A percentile compares a stretch with the other conserved stretches of the same genome.
phyloP scores from a whole-genome alignment of 2,329 filamentous ascomycete species.

The Elsinoe australis region DNA sequence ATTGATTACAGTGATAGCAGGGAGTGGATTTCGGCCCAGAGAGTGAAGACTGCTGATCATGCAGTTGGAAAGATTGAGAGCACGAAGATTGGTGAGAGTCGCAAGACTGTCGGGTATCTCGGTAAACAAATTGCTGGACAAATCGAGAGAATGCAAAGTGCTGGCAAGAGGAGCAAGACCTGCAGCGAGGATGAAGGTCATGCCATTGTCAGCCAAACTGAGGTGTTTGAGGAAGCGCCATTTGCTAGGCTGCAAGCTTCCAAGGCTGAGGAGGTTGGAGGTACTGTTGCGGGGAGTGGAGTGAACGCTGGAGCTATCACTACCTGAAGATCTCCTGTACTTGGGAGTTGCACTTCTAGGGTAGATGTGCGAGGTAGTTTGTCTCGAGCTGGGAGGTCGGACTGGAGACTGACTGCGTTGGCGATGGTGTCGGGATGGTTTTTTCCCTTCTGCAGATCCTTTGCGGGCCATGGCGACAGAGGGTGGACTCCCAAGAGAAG shows the following conservation, averaged over 20 bases:
- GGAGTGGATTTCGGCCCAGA: constrained; percentile 73
- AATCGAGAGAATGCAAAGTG: constrained; percentile 82
- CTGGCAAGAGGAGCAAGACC: constrained; percentile 77
- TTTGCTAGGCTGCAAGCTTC: constrained; percentile 72
- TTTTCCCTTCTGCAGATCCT: constrained; percentile 47
- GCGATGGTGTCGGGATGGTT: constrained; percentile 32
- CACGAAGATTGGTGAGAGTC: constrained; percentile 76
- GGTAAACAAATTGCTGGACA: constrained; percentile 88
- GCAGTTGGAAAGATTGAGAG: constrained; percentile 88
- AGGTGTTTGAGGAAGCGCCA: constrained; percentile 93
- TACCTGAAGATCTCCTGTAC: constrained; percentile 81
- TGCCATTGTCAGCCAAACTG: constrained; percentile 81
- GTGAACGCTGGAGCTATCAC: constrained; percentile 70
- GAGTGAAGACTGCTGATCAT: constrained; percentile 96
- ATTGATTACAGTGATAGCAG: constrained; percentile 88
- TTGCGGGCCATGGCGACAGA: constrained; percentile 43
- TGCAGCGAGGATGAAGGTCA: constrained; percentile 68
- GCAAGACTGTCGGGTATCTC: constrained; percentile 89
- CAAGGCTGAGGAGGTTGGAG: constrained; percentile 65
- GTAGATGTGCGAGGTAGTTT: constrained; percentile 57
- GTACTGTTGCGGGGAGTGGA: constrained; percentile 59
- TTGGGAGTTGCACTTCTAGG: constrained; percentile 61
- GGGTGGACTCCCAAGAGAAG: constrained; percentile 44
- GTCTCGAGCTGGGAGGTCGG: constrained; percentile 67
- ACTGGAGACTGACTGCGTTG: constrained; percentile 75